Evolutionary conservation across 2,329 filamentous ascomycete genomes (phyloP), one percentile per base, ranked within the genome.

Genomic region (Sarocladium brachiariae): DNA sequence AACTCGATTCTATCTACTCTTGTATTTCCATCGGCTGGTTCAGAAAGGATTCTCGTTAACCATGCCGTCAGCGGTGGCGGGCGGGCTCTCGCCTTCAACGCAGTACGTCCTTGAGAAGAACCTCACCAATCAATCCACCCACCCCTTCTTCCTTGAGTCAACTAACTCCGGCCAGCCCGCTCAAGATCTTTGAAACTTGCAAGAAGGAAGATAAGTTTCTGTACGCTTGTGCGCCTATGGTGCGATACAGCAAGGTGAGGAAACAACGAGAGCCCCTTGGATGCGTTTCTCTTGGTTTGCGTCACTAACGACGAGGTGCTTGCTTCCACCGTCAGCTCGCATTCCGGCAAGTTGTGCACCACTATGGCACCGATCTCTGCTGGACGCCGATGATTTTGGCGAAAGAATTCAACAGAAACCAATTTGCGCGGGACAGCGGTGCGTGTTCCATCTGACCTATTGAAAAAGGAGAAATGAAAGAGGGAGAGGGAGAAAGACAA

Each of bases 311-410:
- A 13, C 8, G 16, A 50, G n/a, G 13, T 35, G 37, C 54, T 57
- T 19, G 57, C 49, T n/a, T 19, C 10, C 3, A 27, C 51, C 10
- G 4, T 8, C 25, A 85, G 76, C 75, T 87, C 37, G 83, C 84
- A 41, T 87, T 88, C 61, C 77, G 84, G 45, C 77, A 86, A 57
- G 83, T 84, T 0, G 80, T 83, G 2, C 74, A 81, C 54, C 70
- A 77, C 45, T 87, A 84, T 62, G 79, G 77, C 45, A 77, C 78
- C 14, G 83, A 87, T 62, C 63, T 87, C 6, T 81, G 78, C 56
- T 87, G 84, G 78, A 86, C 83, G 2, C 84, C 84, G 38, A 87
- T 87, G 84, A 80, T 85, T 50, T 69, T 85, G 2, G 81, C 82
- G 49, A 85, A 84, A 59, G 82, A 85, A 61, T 86, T 85, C 63